Base-by-base conservation (phyloP, 352 stramenopile genomes). In the Globisporangium viniferum region DNA sequence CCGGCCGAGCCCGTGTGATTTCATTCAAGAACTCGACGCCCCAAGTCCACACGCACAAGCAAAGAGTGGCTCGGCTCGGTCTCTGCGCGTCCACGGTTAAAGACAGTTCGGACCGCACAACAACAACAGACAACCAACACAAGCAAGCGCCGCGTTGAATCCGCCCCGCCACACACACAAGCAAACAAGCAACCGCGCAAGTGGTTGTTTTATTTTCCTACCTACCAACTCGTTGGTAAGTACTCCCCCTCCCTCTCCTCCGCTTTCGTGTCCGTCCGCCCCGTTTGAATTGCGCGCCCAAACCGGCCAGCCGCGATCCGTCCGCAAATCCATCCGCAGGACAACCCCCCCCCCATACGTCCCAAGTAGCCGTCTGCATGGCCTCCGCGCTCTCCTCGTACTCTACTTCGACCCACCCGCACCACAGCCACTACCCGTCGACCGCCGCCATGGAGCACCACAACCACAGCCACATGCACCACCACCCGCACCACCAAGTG, bases 401-500 rank as follows among this genome's bases (percentile, higher is more conserved):
- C 39, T 62, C 63, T 22, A 56, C 63, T 5, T 68, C 63, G 35
- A 56, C 63, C 54, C 64, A 41, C 31, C 44, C 31, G 49, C 62
- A 59, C 36, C 22, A 56, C 31, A 33, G 29, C 53, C 20, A 48
- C 15, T 46, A 46, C 22, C 3, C 53, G 4, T 8, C 39, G 18
- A 27, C 29, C n/a, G 27, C 15, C 24, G 55, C 20, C 33, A 70
- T 70, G 65, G 61, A 72, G 64, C 64, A 67, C 41, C 67, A 69
- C 46, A 56, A 63, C 53, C 66, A 58, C 58, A 22, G 54, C 41
- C 58, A 57, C 39, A 53, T 24, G 12, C 36, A 68, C 53, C 51
- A 61, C 36, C 35, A 69, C 12, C 27, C 57, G 53, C 69, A 84
- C 59, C 65, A 70, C 64, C 58, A 63, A 22, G 70, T 82, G 22